Base-by-base conservation (phyloP, 2,329 filamentous ascomycete species). In the Botrytis fabae region DNA sequence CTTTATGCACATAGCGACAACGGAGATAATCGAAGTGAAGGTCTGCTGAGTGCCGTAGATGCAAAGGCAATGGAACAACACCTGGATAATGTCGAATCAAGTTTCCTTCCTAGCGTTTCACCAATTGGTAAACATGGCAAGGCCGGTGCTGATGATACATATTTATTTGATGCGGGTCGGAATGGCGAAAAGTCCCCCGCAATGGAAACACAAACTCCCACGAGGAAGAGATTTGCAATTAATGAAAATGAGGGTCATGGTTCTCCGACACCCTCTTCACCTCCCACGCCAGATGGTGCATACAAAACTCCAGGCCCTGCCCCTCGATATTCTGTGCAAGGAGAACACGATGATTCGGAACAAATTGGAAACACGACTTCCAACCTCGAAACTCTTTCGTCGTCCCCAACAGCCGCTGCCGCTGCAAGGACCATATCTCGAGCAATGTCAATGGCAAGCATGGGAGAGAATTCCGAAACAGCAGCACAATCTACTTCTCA, bases 11-110 rank as follows among this genome's bases (percentile, higher is more conserved):
- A 77, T 14, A 79, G 76, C 71, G 76, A 80, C 35, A 74, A 78
- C 75, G 77, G 62, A 44, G 73, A 76, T 14, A 69, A 69, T 48
- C 72, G 71, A 46, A 78, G 75, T 69, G 78, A 79, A 69, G 75
- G 71, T 38, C 69, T 76, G 62, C 59, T 76, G 54, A 77, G 79
- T 69, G 73, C 73, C 8, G 59, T 81, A 69, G 80, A 81, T 70
- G 81, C 81, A 70, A 77, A 69, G 46, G 79, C 78, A 38, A 80
- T 82, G 79, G 77, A 79, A 51, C 78, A 76, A 48, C 88, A 91
- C 78, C 80, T 91, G 32, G 85, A 87, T 77, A 89, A 91, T 78
- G 85, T 91, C 75, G 90, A 92, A 78, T 91, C 89, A 48, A 91
- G 89, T 81, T 91, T 91, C 78, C 80, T 90, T 71, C 86, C 87